Conservation (phyloP, 257 asterid genomes). For the Plectranthus barbatus region DNA sequence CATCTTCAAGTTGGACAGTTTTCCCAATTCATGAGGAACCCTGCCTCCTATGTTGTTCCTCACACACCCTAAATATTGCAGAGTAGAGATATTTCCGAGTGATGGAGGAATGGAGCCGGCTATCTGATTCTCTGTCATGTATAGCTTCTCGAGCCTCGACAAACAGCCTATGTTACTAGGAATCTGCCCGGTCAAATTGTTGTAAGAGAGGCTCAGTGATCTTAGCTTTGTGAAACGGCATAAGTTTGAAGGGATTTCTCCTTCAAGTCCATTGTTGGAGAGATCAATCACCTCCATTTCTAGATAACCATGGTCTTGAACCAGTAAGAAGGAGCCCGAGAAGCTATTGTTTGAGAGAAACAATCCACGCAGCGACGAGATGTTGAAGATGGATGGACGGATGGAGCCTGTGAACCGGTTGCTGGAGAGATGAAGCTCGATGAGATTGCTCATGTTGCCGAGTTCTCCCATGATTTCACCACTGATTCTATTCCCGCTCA, state of each 20-base stretch:
- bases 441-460: background rate
- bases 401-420: conserved; percentile 26
- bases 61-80: conserved; percentile 19
- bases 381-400: conserved; percentile 22
- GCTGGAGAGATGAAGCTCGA: background rate
- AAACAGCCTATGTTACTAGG: conserved; percentile 28
- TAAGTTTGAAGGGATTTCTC: conserved; percentile 20
- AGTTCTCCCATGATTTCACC: background rate
- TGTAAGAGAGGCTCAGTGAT: conserved; percentile 13
- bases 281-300: conserved; percentile 19
- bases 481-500: background rate
- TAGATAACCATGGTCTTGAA: background rate
- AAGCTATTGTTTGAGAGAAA: conserved; percentile 19
- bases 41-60: conserved; percentile 20
- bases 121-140: conserved; percentile 15
- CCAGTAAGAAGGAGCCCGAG: conserved; percentile 17
- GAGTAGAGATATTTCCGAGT: conserved; percentile 23
- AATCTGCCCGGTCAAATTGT: conserved; percentile 19
- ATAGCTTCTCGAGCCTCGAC: conserved; percentile 13
- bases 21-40: conserved; percentile 22
- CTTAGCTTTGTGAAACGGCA: conserved; percentile 14
- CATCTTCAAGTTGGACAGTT: conserved; percentile 20
- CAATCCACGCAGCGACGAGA: conserved; percentile 16
- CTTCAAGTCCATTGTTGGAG: conserved; percentile 6
- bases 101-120: conserved; percentile 27